Percentiles rank a stretch among this genome's conserved stretches.
Conservation (phyloP, 2,329 filamentous ascomycete genomes). For the Xylariaceae sp. region DNA sequence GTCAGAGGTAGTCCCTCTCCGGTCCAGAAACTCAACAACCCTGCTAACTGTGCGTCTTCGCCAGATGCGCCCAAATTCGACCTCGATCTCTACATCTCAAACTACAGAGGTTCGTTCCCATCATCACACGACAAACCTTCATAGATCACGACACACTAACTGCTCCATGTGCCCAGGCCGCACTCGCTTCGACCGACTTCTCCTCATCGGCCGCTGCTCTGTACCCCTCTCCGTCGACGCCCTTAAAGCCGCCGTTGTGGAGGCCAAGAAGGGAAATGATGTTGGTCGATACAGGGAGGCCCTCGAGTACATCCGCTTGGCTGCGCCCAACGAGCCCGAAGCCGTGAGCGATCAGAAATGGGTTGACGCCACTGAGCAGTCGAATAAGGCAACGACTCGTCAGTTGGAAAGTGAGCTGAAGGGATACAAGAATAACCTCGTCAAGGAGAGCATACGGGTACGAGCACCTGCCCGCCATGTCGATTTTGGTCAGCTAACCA, state of each 20-base stretch:
- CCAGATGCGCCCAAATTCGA: slow-evolving; percentile 81
- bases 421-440: slow-evolving; percentile 91
- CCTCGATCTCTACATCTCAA: slow-evolving; percentile 81
- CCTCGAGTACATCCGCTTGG: slow-evolving; percentile 57
- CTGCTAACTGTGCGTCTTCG: slow-evolving; percentile 6
- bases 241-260: slow-evolving; percentile 67
- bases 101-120: slow-evolving; percentile 71
- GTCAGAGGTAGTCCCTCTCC: not conserved
- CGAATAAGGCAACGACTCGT: slow-evolving; percentile 63
- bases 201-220: slow-evolving; percentile 75
- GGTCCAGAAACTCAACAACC: too few relatives aligned
- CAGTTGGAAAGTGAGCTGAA: slow-evolving; percentile 82
- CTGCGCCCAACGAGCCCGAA: slow-evolving; percentile 63
- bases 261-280: slow-evolving; percentile 73
- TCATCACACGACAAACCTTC: not conserved
- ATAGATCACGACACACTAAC: not conserved
- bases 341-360: slow-evolving; percentile 65
- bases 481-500: slow-evolving; percentile 1
- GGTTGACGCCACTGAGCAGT: slow-evolving; percentile 62
- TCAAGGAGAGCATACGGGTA: slow-evolving; percentile 94
- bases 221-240: slow-evolving; percentile 73
- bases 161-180: slow-evolving; percentile 50
- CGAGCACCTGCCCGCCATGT: slow-evolving; percentile 20
- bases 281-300: slow-evolving; percentile 64
- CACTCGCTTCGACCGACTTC: slow-evolving; percentile 73